phyloP scores from a whole-genome alignment of 169 alveolate genomes.

The Besnoitia besnoiti region DNA sequence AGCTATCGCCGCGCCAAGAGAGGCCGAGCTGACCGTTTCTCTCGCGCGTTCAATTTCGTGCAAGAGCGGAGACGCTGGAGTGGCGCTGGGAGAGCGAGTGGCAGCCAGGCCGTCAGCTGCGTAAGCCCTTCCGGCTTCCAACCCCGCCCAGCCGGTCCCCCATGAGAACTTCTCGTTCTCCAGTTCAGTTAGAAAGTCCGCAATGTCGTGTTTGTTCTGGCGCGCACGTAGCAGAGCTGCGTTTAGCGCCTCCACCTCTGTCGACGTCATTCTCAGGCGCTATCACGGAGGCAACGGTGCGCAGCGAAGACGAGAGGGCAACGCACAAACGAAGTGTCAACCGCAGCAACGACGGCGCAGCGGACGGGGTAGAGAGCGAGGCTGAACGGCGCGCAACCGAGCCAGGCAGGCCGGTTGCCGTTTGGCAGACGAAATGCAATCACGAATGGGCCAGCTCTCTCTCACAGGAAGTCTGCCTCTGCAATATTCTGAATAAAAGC shows the following conservation, averaged over 20 bases:
- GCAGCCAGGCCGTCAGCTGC: too few species aligned
- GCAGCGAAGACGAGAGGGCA: too few species aligned
- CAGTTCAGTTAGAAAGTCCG: not conserved
- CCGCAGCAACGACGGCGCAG: too few species aligned
- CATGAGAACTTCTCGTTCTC: not conserved
- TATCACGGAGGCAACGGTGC: not conserved
- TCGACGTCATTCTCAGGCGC: not conserved
- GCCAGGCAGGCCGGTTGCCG: too few species aligned
- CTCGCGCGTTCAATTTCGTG: not conserved
- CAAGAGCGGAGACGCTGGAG: not conserved
- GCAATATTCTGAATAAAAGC: too few species aligned
- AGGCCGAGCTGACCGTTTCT: not conserved
- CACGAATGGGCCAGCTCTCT: too few species aligned
- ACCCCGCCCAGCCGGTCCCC: not conserved
- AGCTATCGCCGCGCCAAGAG: too few species aligned
- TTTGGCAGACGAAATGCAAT: too few species aligned
- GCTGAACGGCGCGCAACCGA: too few species aligned
- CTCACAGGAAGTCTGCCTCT: too few species aligned
- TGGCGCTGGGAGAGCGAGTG: not conserved
- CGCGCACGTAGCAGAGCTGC: conserved; percentile 12
- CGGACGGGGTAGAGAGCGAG: too few species aligned
- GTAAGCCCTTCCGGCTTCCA: not conserved
- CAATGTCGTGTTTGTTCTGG: not conserved
- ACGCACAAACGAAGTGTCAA: too few species aligned
- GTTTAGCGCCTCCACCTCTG: not conserved